Conservation (phyloP, 179 eudicot species). For the Sideroxylon spinosum region DNA sequence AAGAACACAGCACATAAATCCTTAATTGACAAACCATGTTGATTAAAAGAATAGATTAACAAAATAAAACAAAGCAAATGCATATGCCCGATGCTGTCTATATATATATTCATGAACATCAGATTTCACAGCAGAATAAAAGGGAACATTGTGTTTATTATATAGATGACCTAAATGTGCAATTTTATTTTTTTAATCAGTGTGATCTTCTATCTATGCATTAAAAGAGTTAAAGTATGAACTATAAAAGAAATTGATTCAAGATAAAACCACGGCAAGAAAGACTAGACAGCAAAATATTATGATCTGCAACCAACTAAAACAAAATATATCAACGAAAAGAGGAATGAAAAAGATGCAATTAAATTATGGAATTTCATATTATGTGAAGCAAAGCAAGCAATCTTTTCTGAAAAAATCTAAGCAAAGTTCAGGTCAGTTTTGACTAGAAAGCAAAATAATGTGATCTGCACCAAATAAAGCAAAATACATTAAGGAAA, state of each 20-base stretch:
- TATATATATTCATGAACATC: slow-evolving; percentile 7
- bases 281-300: neutral
- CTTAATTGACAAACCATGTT: neutral
- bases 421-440: neutral
- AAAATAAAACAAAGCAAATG: neutral
- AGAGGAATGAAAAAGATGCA: neutral
- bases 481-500: neutral
- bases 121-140: neutral
- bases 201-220: neutral
- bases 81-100: neutral
- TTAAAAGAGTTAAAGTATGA: neutral
- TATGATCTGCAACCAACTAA: neutral
- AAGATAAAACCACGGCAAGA: neutral
- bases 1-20: neutral
- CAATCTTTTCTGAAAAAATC: neutral
- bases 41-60: neutral
- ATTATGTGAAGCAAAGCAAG: neutral
- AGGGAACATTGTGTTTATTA: neutral
- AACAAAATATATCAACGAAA: neutral
- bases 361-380: neutral
- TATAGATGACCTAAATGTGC: neutral
- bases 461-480: neutral
- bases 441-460: neutral
- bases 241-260: neutral
- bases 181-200: too few species aligned